Conservation (phyloP, 306 rosid genomes). For the Glycyrrhiza uralensis region DNA sequence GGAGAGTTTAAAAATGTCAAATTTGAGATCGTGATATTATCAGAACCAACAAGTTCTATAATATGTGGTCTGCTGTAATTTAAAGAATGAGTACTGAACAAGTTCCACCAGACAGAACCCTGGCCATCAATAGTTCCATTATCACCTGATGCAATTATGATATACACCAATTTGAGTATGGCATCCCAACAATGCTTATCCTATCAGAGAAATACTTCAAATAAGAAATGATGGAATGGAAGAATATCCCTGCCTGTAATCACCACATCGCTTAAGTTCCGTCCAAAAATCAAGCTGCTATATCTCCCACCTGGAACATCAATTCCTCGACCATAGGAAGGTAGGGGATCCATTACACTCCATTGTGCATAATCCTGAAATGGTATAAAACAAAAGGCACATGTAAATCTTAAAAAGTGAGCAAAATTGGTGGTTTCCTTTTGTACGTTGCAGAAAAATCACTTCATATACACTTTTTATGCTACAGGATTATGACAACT, state of each 20-base stretch:
- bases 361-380: constrained; percentile 50
- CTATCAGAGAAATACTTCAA: constrained; percentile 1
- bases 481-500: not conserved
- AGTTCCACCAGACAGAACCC: constrained; percentile 68
- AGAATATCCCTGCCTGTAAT: constrained; percentile 47
- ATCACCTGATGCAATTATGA: constrained; percentile 44
- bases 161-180: constrained; percentile 7
- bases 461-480: not conserved
- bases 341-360: constrained; percentile 43
- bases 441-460: not conserved
- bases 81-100: constrained; percentile 40
- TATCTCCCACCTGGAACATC: constrained; percentile 51
- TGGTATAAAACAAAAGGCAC: not conserved
- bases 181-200: not conserved
- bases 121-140: constrained; percentile 75
- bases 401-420: not conserved
- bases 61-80: constrained; percentile 64
- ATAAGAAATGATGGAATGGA: not conserved
- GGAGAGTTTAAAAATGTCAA: constrained; percentile 63
- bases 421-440: not conserved
- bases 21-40: constrained; percentile 52
- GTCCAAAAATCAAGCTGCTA: constrained; percentile 52
- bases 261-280: constrained; percentile 52
- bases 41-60: constrained; percentile 50
- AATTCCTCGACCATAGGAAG: constrained; percentile 56